phyloP scores from a whole-genome alignment of 768 basidiomycete species.

The Fistulinella prunicolor region DNA sequence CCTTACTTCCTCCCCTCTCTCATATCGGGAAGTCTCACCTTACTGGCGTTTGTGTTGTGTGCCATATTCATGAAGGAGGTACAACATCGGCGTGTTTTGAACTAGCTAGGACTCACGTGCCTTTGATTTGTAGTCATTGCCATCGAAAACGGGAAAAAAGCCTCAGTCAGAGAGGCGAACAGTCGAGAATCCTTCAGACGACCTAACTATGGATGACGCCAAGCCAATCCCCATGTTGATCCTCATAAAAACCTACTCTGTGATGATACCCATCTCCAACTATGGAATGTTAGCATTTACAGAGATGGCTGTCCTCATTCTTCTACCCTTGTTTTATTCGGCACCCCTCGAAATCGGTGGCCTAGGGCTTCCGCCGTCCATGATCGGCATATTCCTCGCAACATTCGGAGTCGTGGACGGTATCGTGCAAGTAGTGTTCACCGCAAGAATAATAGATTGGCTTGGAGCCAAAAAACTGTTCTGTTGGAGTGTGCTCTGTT shows the following conservation, averaged over 20 bases:
- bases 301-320: no score
- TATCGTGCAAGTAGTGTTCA: neutral
- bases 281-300: conserved; percentile 42
- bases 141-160: conserved; percentile 11
- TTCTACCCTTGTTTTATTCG: conserved; percentile 40
- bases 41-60: conserved; percentile 16
- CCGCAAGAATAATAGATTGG: conserved; percentile 33
- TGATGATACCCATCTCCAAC: conserved; percentile 42
- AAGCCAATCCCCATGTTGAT: conserved; percentile 32
- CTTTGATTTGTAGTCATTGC: conserved; percentile 22
- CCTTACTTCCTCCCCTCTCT: conserved; percentile 39
- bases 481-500: conserved; percentile 34
- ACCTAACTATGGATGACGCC: neutral
- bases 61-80: conserved; percentile 32
- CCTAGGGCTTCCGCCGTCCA: conserved; percentile 33
- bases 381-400: conserved; percentile 39
- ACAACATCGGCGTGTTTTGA: neutral
- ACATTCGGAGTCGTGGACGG: conserved; percentile 27
- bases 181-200: neutral
- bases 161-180: conserved; percentile 1
- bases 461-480: conserved; percentile 41
- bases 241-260: conserved; percentile 25
- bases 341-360: conserved; percentile 40
- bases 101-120: neutral
- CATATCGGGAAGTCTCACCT: conserved; percentile 15